A percentile compares a stretch with the other conserved stretches of the same genome.
phyloP scores from a whole-genome alignment of 805 yeast genomes.

The Yamadazyma sp. region DNA sequence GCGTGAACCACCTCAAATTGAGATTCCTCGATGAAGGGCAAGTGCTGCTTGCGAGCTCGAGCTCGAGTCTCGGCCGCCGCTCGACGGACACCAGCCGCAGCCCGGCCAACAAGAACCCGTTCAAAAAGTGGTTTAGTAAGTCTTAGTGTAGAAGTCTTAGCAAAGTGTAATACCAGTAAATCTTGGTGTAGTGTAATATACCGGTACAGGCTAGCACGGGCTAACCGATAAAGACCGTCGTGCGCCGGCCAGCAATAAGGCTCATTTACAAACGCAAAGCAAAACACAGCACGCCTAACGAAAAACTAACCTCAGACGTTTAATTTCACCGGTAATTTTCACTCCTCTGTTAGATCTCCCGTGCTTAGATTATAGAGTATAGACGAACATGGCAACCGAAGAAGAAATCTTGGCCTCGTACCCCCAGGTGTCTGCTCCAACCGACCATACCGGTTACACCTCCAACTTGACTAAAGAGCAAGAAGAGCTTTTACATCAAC shows the following conservation, averaged over 20 bases:
- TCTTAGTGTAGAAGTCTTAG: slow-evolving; percentile 6
- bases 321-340: too few relatives aligned
- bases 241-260: slow-evolving; percentile 1
- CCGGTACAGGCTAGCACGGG: too few relatives aligned
- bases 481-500: slow-evolving; percentile 52
- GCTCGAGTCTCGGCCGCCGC: too few relatives aligned
- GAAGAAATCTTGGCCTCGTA: slow-evolving; percentile 53
- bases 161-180: too few relatives aligned
- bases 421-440: slow-evolving; percentile 68
- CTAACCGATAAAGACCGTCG: too few relatives aligned
- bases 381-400: slow-evolving; percentile 21
- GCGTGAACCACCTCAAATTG: slow-evolving; percentile 30
- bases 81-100: too few relatives aligned
- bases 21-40: slow-evolving; percentile 24
- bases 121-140: slow-evolving; percentile 40
- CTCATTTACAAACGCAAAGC: slow-evolving; percentile 1
- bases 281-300: slow-evolving; percentile 3
- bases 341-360: too few relatives aligned
- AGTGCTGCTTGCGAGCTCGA: background rate
- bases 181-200: too few relatives aligned
- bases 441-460: slow-evolving; percentile 71
- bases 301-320: too few relatives aligned
- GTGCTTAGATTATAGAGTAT: slow-evolving; percentile 3
- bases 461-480: slow-evolving; percentile 77
- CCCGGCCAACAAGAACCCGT: slow-evolving; percentile 33